A percentile compares a stretch with the other conserved stretches of the same genome.
Conservation (phyloP, 768 basidiomycete genomes). For the Lactarius evosmus region DNA sequence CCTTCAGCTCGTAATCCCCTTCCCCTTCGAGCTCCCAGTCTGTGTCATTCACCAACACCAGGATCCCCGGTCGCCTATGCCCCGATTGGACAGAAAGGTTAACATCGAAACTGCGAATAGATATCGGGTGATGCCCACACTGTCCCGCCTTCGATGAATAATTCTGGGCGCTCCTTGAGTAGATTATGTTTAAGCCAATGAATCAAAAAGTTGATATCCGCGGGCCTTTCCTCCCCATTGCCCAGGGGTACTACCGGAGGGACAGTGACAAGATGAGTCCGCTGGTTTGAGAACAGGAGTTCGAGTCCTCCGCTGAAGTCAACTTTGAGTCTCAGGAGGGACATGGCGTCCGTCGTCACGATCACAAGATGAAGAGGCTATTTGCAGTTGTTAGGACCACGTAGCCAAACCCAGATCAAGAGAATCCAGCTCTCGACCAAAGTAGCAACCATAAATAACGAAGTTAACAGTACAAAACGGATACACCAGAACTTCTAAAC, state of each 20-base stretch:
- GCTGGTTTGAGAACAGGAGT: slow-evolving; percentile 72
- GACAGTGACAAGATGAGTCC: slow-evolving; percentile 53
- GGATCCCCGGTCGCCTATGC: slow-evolving; percentile 86
- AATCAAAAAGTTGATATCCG: slow-evolving; percentile 75
- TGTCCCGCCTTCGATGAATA: slow-evolving; percentile 84
- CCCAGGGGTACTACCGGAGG: slow-evolving; percentile 43
- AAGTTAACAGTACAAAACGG: too few species aligned
- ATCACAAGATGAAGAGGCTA: background rate
- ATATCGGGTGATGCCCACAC: slow-evolving; percentile 57
- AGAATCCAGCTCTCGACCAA: slow-evolving; percentile 2
- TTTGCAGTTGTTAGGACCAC: slow-evolving; percentile 8
- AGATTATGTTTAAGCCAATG: slow-evolving; percentile 71
- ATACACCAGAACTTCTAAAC: background rate
- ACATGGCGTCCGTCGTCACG: slow-evolving; percentile 10
- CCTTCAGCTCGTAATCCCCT: slow-evolving; percentile 21
- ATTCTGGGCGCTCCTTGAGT: slow-evolving; percentile 78
- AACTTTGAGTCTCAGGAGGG: slow-evolving; percentile 48
- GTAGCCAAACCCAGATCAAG: background rate
- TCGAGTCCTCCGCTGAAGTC: slow-evolving; percentile 87
- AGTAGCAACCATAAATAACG: background rate
- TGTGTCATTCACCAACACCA: slow-evolving; percentile 66
- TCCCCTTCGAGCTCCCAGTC: slow-evolving; percentile 27
- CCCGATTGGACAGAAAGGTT: background rate
- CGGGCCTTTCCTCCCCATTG: slow-evolving; percentile 40
- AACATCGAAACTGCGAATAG: background rate